A percentile compares a stretch with the other conserved stretches of the same genome.
Conservation (phyloP, 1,139 yeast species). For the Kazachstania sp. region DNA sequence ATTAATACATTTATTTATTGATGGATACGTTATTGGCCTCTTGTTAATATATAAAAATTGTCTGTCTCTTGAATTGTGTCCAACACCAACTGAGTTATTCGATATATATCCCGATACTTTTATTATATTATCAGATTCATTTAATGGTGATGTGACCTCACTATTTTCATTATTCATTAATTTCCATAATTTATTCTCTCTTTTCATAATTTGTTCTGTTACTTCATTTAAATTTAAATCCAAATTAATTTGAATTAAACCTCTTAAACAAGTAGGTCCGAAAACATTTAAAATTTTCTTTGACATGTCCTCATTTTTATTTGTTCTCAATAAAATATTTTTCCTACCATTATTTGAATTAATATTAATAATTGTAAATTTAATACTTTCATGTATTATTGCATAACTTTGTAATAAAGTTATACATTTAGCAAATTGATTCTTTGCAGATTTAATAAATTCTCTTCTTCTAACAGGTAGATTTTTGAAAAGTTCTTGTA, state of each 20-base stretch:
- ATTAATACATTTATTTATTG: constrained; percentile 51
- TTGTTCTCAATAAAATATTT: constrained; percentile 41
- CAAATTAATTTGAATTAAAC: constrained; percentile 44
- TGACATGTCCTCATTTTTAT: constrained; percentile 39
- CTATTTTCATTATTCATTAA: neutral
- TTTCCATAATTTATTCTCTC: neutral
- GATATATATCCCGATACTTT: constrained; percentile 57
- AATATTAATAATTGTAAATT: constrained; percentile 51
- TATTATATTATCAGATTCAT: constrained; percentile 28
- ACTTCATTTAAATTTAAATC: constrained; percentile 27
- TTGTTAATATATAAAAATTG: constrained; percentile 67
- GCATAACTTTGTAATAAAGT: constrained; percentile 60
- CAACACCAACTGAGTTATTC: constrained; percentile 67
- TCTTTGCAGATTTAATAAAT: constrained; percentile 54
- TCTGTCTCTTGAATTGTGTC: constrained; percentile 60
- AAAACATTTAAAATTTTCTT: constrained; percentile 59
- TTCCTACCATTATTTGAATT: constrained; percentile 41
- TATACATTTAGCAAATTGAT: constrained; percentile 64
- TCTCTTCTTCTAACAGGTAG: constrained; percentile 72
- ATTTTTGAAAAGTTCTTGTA: constrained; percentile 48
- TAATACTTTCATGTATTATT: constrained; percentile 47
- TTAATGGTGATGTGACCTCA: constrained; percentile 11
- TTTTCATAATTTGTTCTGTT: constrained; percentile 10
- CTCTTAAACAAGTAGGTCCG: constrained; percentile 57
- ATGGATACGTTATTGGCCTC: constrained; percentile 61